These are phyloP conservation scores for Zymoseptoria pseudotritici DNA, from an alignment of 2,329 filamentous ascomycete species.

Conservation along the genomic window DNA sequence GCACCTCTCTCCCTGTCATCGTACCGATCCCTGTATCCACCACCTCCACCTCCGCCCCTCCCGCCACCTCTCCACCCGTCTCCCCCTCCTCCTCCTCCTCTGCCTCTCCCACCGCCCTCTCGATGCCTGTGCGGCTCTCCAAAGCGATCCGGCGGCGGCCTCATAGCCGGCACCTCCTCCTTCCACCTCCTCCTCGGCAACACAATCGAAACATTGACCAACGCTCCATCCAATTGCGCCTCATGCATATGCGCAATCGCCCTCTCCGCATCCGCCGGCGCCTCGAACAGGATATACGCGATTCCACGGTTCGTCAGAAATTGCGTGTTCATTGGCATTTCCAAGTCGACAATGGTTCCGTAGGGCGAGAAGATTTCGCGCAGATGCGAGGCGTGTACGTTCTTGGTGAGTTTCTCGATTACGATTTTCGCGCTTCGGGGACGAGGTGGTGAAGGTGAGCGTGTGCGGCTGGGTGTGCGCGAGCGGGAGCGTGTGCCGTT, in stretches of 20 bases:
- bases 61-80: slow-evolving; percentile 22
- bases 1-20: slow-evolving; percentile 23
- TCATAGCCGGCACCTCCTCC: slow-evolving; percentile 64
- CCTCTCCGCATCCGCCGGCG: slow-evolving; percentile 70
- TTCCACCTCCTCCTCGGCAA: slow-evolving; percentile 77
- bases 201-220: slow-evolving; percentile 82
- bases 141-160: slow-evolving; percentile 47
- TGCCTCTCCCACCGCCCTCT: slow-evolving; percentile 23
- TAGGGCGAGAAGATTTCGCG: slow-evolving; percentile 88
- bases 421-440: slow-evolving; percentile 60
- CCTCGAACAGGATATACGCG: slow-evolving; percentile 79
- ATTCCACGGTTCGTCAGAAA: slow-evolving; percentile 87
- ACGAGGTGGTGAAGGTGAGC: slow-evolving; percentile 11
- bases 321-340: slow-evolving; percentile 80
- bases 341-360: slow-evolving; percentile 76
- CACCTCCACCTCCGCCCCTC: slow-evolving; percentile 20
- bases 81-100: slow-evolving; percentile 11
- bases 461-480: slow-evolving; percentile 11
- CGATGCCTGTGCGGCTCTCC: slow-evolving; percentile 34
- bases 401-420: slow-evolving; percentile 91
- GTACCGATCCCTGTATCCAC: slow-evolving; percentile 25
- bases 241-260: slow-evolving; percentile 93
- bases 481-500: slow-evolving; percentile 22
- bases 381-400: slow-evolving; percentile 81
- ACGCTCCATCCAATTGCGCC: slow-evolving; percentile 71